phyloP scores from a whole-genome alignment of 352 stramenopile species.

The Blastocystis sp. region DNA sequence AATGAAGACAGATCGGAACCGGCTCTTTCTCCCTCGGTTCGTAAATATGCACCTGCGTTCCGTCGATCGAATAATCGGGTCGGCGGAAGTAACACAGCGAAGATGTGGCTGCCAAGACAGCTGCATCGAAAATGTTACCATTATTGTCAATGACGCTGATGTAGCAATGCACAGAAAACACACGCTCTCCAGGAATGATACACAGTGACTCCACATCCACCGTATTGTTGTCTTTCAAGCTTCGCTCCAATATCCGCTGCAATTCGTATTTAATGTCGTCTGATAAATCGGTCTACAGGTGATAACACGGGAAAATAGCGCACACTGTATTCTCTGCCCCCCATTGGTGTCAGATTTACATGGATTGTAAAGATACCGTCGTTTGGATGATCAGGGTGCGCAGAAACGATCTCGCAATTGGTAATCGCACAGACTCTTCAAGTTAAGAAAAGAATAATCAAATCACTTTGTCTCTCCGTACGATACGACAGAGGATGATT shows the following conservation, averaged over 20 bases:
- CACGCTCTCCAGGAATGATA: conserved; percentile 59
- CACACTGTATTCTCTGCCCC: conserved; percentile 27
- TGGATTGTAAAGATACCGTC: conserved; percentile 46
- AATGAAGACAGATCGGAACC: conserved; percentile 53
- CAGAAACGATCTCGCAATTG: conserved; percentile 19
- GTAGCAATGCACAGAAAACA: conserved; percentile 54
- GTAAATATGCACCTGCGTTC: conserved; percentile 2
- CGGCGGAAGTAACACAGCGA: conserved; percentile 36
- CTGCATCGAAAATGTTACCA: conserved; percentile 47
- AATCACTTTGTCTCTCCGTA: conserved; percentile 44
- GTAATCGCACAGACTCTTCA: conserved; percentile 37
- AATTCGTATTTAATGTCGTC: conserved; percentile 6
- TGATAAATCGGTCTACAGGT: not conserved
- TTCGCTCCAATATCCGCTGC: conserved; percentile 39
- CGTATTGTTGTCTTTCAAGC: conserved; percentile 52
- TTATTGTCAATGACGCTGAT: conserved; percentile 53
- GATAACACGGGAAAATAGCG: not conserved
- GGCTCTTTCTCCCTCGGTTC: conserved; percentile 20
- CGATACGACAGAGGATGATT: conserved; percentile 23
- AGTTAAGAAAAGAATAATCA: not conserved
- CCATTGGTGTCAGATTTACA: conserved; percentile 52
- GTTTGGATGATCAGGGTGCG: conserved; percentile 8
- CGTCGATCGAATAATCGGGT: conserved; percentile 59
- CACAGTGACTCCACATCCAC: conserved; percentile 57
- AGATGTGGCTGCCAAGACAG: conserved; percentile 15